These are phyloP conservation scores for button mushroom (Agaricus bisporus) DNA, from an alignment of 768 basidiomycete species.

Conservation along the genomic window DNA sequence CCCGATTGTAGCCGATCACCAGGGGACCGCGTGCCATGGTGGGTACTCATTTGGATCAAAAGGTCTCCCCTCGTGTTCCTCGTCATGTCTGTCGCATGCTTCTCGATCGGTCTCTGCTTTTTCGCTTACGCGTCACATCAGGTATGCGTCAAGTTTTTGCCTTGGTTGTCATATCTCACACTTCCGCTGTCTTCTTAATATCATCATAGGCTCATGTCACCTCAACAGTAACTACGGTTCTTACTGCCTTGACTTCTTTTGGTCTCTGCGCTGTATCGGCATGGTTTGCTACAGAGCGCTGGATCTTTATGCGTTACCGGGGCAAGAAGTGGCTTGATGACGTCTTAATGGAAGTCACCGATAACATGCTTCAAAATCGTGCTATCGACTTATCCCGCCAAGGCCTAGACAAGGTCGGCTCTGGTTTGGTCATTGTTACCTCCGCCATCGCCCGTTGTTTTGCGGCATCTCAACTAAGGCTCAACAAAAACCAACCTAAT, in stretches of 20 bases:
- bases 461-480: neutral
- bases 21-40: slow-evolving; percentile 73
- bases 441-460: neutral
- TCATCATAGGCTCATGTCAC: slow-evolving; percentile 46
- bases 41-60: slow-evolving; percentile 86
- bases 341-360: slow-evolving; percentile 40
- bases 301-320: slow-evolving; percentile 54
- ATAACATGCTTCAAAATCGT: slow-evolving; percentile 13
- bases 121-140: slow-evolving; percentile 73
- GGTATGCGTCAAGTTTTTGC: slow-evolving; percentile 29
- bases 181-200: neutral
- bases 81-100: slow-evolving; percentile 78
- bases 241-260: slow-evolving; percentile 69
- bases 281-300: slow-evolving; percentile 71
- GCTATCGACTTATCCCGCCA: slow-evolving; percentile 5
- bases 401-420: slow-evolving; percentile 1
- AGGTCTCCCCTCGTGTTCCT: slow-evolving; percentile 78
- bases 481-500: neutral
- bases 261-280: slow-evolving; percentile 64
- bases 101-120: slow-evolving; percentile 71
- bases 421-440: neutral
- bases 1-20: slow-evolving; percentile 53
- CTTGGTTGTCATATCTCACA: neutral
- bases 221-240: slow-evolving; percentile 67
- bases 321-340: slow-evolving; percentile 70